Percentiles rank a stretch among this genome's conserved stretches.
Conservation (phyloP, 1,139 yeast genomes). For the Pichia sp. region DNA sequence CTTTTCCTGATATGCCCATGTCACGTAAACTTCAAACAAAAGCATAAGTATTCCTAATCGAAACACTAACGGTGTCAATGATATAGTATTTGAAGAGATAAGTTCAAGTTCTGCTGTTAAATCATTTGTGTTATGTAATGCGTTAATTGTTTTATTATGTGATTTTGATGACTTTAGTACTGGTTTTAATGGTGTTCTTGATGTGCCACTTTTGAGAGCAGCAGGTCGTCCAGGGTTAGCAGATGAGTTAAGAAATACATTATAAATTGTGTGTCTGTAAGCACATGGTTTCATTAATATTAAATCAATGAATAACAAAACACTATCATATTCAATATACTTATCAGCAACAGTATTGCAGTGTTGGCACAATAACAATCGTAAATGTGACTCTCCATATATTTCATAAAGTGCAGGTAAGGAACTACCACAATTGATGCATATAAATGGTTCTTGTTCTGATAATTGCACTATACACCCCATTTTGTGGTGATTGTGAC, state of each 20-base stretch:
- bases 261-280: slow-evolving; percentile 80
- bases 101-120: background rate
- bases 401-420: slow-evolving; percentile 60
- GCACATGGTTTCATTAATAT: slow-evolving; percentile 82
- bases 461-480: background rate
- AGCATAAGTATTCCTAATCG: slow-evolving; percentile 58
- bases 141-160: background rate
- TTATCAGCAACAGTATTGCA: slow-evolving; percentile 80
- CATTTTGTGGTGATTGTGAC: background rate
- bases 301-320: slow-evolving; percentile 75
- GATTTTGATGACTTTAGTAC: background rate
- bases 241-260: slow-evolving; percentile 27
- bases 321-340: slow-evolving; percentile 86
- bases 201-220: background rate
- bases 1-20: slow-evolving; percentile 88
- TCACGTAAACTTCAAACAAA: slow-evolving; percentile 83
- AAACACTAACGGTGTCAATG: slow-evolving; percentile 15
- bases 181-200: background rate
- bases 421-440: slow-evolving; percentile 76
- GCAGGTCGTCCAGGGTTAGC: background rate
- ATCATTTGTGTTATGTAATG: background rate
- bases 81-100: background rate
- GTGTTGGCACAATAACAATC: slow-evolving; percentile 66
- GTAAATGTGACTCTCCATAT: slow-evolving; percentile 73
- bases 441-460: slow-evolving; percentile 34